These are phyloP conservation scores for Pseudogymnoascus sp. DNA, from an alignment of 2,329 filamentous ascomycete species.

Conservation along the genomic window DNA sequence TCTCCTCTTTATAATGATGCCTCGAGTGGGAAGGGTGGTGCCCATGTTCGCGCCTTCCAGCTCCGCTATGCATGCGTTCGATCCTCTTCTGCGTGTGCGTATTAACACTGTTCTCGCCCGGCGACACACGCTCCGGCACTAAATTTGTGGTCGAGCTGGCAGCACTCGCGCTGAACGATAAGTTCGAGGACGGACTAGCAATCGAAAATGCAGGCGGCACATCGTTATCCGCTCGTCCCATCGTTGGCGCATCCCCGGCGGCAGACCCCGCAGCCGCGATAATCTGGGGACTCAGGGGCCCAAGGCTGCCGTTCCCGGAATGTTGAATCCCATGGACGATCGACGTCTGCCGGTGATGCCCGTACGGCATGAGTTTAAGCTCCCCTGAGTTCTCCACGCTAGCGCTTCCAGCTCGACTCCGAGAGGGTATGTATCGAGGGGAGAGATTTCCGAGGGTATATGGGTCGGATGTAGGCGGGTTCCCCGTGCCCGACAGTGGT, in stretches of 20 bases:
- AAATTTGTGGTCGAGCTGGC: slow-evolving; percentile 27
- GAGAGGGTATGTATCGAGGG: not conserved
- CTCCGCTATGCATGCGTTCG: slow-evolving; percentile 58
- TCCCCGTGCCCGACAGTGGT: not conserved
- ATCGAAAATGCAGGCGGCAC: slow-evolving; percentile 20
- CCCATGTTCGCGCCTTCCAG: slow-evolving; percentile 65
- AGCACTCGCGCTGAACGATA: slow-evolving; percentile 21
- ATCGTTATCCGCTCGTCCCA: slow-evolving; percentile 22
- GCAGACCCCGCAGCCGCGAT: slow-evolving; percentile 59
- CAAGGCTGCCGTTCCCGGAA: slow-evolving; percentile 78
- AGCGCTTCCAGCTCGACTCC: not conserved
- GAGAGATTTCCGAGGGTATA: not conserved
- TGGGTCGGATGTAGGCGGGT: not conserved
- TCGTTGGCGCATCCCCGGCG: slow-evolving; percentile 26
- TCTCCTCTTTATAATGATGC: slow-evolving; percentile 62
- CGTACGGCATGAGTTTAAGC: slow-evolving; percentile 43
- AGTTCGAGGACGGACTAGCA: slow-evolving; percentile 18
- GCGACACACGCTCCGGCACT: slow-evolving; percentile 30
- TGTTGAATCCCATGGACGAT: slow-evolving; percentile 97
- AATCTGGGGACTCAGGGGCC: slow-evolving; percentile 81
- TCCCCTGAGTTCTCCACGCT: not conserved
- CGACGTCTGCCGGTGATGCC: slow-evolving; percentile 91
- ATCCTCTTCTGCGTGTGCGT: slow-evolving; percentile 45
- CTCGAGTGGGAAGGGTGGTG: slow-evolving; percentile 69
- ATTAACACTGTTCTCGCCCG: slow-evolving; percentile 40